Evolutionary conservation across 768 basidiomycete species (phyloP).

Genomic region (Collybia sp.): DNA sequence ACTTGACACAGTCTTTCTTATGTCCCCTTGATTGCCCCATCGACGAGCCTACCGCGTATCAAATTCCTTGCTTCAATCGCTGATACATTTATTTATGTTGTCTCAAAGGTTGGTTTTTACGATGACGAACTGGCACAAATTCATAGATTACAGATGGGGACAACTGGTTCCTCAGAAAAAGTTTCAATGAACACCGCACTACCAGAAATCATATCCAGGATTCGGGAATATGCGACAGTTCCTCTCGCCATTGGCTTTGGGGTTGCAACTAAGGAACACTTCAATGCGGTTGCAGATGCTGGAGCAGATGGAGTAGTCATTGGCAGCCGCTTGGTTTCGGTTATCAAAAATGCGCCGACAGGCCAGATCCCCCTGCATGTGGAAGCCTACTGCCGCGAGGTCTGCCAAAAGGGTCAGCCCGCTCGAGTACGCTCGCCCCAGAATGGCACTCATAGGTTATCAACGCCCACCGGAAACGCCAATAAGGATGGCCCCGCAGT

Average conservation of each 20-base stretch:
- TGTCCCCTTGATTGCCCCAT: slow-evolving; percentile 93
- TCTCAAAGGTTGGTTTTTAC: slow-evolving; percentile 70
- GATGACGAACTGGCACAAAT: background rate
- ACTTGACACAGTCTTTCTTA: slow-evolving; percentile 76
- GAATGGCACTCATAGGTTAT: slow-evolving; percentile 13
- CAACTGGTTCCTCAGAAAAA: slow-evolving; percentile 84
- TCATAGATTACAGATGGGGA: slow-evolving; percentile 70
- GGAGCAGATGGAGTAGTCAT: slow-evolving; percentile 97
- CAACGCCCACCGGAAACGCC: slow-evolving; percentile 21
- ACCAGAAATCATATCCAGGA: slow-evolving; percentile 78
- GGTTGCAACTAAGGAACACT: slow-evolving; percentile 86
- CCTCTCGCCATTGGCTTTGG: slow-evolving; percentile 97
- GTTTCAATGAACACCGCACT: slow-evolving; percentile 70
- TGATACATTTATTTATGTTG: slow-evolving; percentile 96
- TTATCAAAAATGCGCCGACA: slow-evolving; percentile 65
- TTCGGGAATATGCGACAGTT: slow-evolving; percentile 71
- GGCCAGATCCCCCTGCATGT: slow-evolving; percentile 48
- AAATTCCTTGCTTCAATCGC: slow-evolving; percentile 91
- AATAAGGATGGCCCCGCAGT: slow-evolving; percentile 22
- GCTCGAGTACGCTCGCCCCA: slow-evolving; percentile 27
- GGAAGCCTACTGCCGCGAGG: slow-evolving; percentile 69
- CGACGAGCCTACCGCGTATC: slow-evolving; percentile 83
- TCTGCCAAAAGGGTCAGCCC: slow-evolving; percentile 45
- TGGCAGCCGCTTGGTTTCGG: slow-evolving; percentile 77
- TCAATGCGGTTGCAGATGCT: slow-evolving; percentile 76